Base-by-base conservation (phyloP, 2,329 filamentous ascomycete species). In the Exserohilum turcica region DNA sequence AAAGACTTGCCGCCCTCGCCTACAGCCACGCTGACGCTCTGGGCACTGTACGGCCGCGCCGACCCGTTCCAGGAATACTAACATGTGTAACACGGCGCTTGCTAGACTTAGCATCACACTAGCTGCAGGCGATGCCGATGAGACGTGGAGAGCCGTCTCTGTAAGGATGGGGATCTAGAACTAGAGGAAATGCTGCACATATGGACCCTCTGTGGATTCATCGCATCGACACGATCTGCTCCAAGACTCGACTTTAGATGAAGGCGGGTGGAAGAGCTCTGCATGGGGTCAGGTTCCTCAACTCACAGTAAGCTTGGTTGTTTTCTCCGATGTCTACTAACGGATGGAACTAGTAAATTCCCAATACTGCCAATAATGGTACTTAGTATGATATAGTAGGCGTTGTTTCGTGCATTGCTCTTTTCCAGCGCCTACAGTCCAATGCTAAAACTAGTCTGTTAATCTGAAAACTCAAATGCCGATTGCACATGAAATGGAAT, bases 1-100 rank as follows among this genome's bases (percentile, higher is more conserved):
- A 31, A 40, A 51, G 29, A 16, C 40, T 50, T 40, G 13, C 28
- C 46, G 35, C 15, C 18, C 29, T 16, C 27, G 37, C 29, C 21
- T 35, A 40, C 32, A 43, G 18, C 33, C 27, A 19, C 24, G 19
- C 18, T 27, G 12, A 21, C 39, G 46, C 51, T 54, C 32, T 43
- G 35, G 40, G 18, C 42, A 27, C 16, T 28, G 10, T 29, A 49
- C 13, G 21, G 29, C 24, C 19, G 15, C 29, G 16, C 13, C 33
- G 35, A 36, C 9, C 36, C 42, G 19, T 28, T 12, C 12, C 19
- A 36, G 13, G 18, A 27, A 16, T 18, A 28, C 31, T 18, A 21
- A 33, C 21, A 29, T 37, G 13, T 42, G 31, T 15, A 21, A 33
- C 46, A 35, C 38, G 42, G 21, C 21, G 27, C 15, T n/a, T 43